Evolutionary conservation across 495 filamentous ascomycete species (phyloP), one percentile per base, ranked within the genome.

Genomic region (Penicillium cinerascens): DNA sequence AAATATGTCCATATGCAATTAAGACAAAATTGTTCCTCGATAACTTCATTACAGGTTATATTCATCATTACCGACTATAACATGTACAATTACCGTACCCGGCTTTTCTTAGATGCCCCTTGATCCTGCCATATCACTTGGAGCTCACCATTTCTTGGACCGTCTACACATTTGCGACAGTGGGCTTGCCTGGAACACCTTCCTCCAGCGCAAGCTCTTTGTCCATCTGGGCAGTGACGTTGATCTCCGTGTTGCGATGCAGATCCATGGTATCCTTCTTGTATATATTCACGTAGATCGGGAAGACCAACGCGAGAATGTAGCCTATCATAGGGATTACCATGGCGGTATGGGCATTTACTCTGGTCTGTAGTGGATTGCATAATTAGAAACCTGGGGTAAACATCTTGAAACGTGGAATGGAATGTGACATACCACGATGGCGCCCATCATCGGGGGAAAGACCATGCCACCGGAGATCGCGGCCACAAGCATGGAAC

Each of bases 391-490:
- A 17, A 17, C 6, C 23, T 38, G 17, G 16, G 8, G 38, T 42
- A 25, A 49, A 39, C 17, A 11, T 11, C 26, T 7, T 33, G 13
- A 15, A 47, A 20, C 20, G n/a, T 11, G 13, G 7, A 15, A 17
- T 37, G 36, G 27, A n/a, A 44, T 47, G n/a, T 9, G 22, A 52
- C 52, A 20, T 46, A 52, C 46, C 42, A 58, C 51, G 16, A 60
- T 54, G 15, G 52, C 56, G 22, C 83, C 85, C 23, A 80, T 77
- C 47, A 89, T 79, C 18, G 85, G 84, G 0, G 85, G 87, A 61
- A 87, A 83, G 13, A 85, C 78, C 9, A 78, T 83, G 23, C 85
- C 85, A 15, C 86, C 87, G 6, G 73, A 82, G 22, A 82, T 81
- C 18, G 80, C 81, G 55, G 86, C 82, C 0, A 87, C 86, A 41